Conservation (phyloP, 768 basidiomycete genomes). For the Lyophyllum semitale region DNA sequence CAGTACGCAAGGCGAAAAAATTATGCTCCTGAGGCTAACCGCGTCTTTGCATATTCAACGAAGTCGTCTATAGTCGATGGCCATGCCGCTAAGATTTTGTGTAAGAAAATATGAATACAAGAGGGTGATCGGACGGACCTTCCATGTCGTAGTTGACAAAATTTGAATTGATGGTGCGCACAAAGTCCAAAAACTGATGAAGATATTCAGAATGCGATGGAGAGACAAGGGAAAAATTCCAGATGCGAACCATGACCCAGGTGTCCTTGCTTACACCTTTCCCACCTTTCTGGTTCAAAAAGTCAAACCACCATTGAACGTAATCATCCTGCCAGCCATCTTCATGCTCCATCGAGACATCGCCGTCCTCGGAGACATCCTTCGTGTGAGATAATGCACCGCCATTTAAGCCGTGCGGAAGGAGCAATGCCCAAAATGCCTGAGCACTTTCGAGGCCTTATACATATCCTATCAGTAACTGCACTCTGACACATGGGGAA, state of each 20-base stretch:
- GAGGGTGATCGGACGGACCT: constrained; percentile 43
- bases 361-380: constrained; percentile 39
- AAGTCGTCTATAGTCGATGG: constrained; percentile 87
- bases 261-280: constrained; percentile 89
- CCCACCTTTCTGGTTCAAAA: constrained; percentile 59
- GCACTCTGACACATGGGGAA: background rate
- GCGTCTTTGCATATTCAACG: constrained; percentile 62
- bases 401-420: constrained; percentile 69
- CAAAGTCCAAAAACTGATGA: constrained; percentile 74
- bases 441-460: constrained; percentile 70
- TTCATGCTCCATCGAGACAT: constrained; percentile 48
- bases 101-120: constrained; percentile 9
- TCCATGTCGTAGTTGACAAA: constrained; percentile 78
- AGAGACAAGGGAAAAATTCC: background rate
- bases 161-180: constrained; percentile 70
- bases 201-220: background rate
- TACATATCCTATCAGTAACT: background rate
- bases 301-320: constrained; percentile 80
- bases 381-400: constrained; percentile 57
- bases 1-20: background rate
- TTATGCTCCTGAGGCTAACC: constrained; percentile 22
- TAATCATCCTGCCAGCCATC: constrained; percentile 67
- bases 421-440: constrained; percentile 77
- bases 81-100: constrained; percentile 65
- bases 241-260: constrained; percentile 74